Evolutionary conservation across 2,329 filamentous ascomycete genomes (phyloP).

Genomic region (Cytospora chrysosperma): DNA sequence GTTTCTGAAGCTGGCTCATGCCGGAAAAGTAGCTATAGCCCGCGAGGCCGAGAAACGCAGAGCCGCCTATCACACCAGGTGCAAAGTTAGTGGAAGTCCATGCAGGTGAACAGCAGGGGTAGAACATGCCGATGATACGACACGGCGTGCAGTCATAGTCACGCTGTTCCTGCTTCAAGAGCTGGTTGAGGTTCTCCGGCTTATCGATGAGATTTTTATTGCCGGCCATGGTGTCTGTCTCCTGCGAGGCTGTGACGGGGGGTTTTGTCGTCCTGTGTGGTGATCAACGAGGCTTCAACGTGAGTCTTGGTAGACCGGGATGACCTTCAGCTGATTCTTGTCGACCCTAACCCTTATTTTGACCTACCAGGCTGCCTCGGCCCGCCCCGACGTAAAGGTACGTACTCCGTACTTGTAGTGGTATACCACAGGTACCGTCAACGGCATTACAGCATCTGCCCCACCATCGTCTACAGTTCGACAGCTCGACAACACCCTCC

Average conservation of each 20-base stretch:
- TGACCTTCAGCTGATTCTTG: neutral
- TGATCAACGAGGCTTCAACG: neutral
- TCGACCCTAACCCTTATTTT: neutral
- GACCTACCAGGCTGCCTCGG: neutral
- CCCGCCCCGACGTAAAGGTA: no score
- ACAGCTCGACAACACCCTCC: neutral
- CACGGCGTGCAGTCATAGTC: conserved; percentile 70
- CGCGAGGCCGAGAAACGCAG: conserved; percentile 72
- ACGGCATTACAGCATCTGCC: neutral
- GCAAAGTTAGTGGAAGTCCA: neutral
- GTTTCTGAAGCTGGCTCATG: conserved; percentile 66
- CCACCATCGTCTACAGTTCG: neutral
- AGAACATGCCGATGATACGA: conserved; percentile 63
- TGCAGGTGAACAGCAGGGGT: neutral
- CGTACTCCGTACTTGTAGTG: no score
- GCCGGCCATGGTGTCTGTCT: conserved; percentile 39
- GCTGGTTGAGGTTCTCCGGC: conserved; percentile 60
- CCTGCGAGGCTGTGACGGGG: neutral
- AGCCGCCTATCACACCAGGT: conserved; percentile 54
- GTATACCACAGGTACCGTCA: neutral
- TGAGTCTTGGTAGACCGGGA: neutral
- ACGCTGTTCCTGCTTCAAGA: conserved; percentile 52
- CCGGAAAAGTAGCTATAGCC: conserved; percentile 77
- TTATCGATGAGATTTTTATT: conserved; percentile 55
- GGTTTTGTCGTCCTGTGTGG: neutral